Conservation (phyloP, 225 moss, liverwort and hornwort genomes). For the Thuidium tamariscinum region DNA sequence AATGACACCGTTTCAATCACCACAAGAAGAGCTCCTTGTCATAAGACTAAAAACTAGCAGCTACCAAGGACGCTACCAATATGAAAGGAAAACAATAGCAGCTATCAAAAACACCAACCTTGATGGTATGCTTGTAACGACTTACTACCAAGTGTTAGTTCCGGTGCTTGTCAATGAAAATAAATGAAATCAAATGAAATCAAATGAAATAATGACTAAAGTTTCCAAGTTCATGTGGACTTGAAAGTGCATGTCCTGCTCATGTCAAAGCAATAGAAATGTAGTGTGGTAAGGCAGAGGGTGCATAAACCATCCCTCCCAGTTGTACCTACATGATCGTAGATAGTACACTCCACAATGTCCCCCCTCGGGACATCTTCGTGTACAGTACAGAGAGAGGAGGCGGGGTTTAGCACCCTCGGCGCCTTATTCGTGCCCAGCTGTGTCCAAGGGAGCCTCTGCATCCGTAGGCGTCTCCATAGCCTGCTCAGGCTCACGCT, state of each 20-base stretch:
- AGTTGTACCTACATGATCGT: not conserved
- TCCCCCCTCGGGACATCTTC: not conserved
- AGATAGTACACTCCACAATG: not conserved
- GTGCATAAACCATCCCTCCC: not conserved
- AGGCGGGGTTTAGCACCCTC: not conserved
- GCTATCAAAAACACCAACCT: not conserved
- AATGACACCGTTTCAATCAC: not conserved
- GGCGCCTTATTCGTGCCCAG: constrained; percentile 6
- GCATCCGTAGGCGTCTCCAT: not conserved
- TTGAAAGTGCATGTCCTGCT: not conserved
- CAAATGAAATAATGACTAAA: not conserved
- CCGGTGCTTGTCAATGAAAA: not conserved
- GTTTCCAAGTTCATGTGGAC: not conserved
- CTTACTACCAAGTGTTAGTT: not conserved
- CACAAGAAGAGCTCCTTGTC: not conserved
- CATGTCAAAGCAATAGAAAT: not conserved
- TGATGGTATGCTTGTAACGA: not conserved
- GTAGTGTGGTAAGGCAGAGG: not conserved
- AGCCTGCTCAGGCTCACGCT: not conserved
- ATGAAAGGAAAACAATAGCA: not conserved
- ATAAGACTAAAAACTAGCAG: not conserved
- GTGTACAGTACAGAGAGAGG: not conserved
- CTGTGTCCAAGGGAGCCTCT: constrained; percentile 10
- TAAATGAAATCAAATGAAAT: not conserved
- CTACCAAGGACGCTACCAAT: not conserved